Evolutionary conservation across 164 flowering plant genomes (phyloP).

Genomic region (Protea cynaroides): DNA sequence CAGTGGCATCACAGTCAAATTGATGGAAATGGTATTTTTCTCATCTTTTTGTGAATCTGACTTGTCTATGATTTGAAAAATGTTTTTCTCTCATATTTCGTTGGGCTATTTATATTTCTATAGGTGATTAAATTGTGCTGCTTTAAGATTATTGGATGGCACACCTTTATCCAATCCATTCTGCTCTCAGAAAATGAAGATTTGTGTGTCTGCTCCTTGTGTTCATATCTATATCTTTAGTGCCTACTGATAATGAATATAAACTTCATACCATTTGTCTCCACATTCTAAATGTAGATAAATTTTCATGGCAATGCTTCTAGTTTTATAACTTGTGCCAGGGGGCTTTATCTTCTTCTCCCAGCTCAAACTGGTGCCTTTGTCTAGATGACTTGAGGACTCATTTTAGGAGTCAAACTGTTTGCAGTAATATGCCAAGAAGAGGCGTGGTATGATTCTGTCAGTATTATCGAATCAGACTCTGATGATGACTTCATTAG

Average conservation of each 20-base stretch:
- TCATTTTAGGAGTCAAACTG: constrained; percentile 10
- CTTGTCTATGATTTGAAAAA: no score
- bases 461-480: constrained; percentile 82
- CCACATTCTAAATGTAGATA: no score
- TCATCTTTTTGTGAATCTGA: neutral
- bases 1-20: constrained; percentile 78
- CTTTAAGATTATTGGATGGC: no score
- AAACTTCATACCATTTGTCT: no score
- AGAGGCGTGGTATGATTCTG: constrained; percentile 89
- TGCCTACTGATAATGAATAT: no score
- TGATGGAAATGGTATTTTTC: constrained; percentile 60
- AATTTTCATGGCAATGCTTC: no score
- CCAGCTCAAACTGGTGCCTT: neutral
- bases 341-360: neutral
- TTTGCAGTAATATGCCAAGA: constrained; percentile 62
- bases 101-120: neutral
- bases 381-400: neutral
- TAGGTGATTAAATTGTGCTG: no score
- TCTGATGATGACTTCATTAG: constrained; percentile 92
- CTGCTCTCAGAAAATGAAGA: no score
- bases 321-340: neutral
- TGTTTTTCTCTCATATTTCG: no score
- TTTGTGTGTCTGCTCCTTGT: no score
- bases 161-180: no score
- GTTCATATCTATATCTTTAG: no score